Conservation (phyloP, 768 basidiomycete genomes). For the Punctularia strigosozonata region DNA sequence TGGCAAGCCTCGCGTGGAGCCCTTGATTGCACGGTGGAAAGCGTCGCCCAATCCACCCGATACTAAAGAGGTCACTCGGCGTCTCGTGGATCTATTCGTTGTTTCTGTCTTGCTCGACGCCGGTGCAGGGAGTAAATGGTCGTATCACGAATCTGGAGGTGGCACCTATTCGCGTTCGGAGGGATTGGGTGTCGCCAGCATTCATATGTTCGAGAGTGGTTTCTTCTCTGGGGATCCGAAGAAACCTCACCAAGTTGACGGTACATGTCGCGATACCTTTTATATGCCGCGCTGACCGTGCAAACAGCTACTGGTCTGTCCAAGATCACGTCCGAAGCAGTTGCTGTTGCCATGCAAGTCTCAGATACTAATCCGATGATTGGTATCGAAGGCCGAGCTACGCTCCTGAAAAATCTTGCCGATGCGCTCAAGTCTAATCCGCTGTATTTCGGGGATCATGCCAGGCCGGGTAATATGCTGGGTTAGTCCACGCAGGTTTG, state of each 20-base stretch:
- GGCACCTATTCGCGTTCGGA: constrained; percentile 53
- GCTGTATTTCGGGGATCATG: constrained; percentile 60
- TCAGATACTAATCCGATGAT: constrained; percentile 71
- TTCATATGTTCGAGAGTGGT: constrained; percentile 81
- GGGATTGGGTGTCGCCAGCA: constrained; percentile 82
- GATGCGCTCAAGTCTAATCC: constrained; percentile 55
- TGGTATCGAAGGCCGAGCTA: constrained; percentile 78
- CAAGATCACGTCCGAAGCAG: constrained; percentile 43
- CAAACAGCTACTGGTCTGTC: constrained; percentile 58
- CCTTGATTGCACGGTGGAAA: constrained; percentile 48
- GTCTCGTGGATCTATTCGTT: constrained; percentile 80
- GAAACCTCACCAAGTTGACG: constrained; percentile 69
- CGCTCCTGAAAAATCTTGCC: constrained; percentile 62
- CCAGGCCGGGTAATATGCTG: constrained; percentile 73
- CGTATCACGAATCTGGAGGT: constrained; percentile 50
- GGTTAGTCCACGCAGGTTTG: constrained; percentile 28
- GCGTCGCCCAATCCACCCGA: constrained; percentile 28
- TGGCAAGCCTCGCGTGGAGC: constrained; percentile 48
- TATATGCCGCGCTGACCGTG: background rate
- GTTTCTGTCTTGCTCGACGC: constrained; percentile 92
- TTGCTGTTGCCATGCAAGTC: constrained; percentile 73
- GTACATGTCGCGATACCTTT: constrained; percentile 30
- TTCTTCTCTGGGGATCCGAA: constrained; percentile 59
- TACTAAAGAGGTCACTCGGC: constrained; percentile 48
- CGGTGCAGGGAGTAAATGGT: constrained; percentile 80